Evolutionary conservation across 2,329 filamentous ascomycete genomes (phyloP), one percentile per base, ranked within the genome.

Genomic region (Pyrenophora seminiperda): DNA sequence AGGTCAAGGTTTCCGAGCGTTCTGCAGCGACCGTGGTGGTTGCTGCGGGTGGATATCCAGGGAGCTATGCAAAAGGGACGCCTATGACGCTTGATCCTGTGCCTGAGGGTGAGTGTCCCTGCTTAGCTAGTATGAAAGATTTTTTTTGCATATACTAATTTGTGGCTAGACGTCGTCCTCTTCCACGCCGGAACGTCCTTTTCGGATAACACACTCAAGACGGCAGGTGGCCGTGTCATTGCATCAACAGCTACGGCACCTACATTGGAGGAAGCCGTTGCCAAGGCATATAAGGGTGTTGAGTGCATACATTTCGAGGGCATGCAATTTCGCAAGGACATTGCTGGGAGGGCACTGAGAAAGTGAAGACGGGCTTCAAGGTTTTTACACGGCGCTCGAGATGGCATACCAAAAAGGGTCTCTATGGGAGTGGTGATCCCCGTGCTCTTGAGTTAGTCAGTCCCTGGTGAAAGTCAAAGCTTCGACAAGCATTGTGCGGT

Each of bases 1-100:
- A 82, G 5, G 77, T 96, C 60, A 85, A 85, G 55, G 76, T 93
- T 27, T 82, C 88, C 52, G 69, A 80, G 1, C 84, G 83, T 54
- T 94, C 88, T 67, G 91, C 91, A 56, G 89, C 91, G 19, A 97
- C 93, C 1, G 91, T 99, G 27, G 91, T 97, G n/a, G 87, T 96
- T 14, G 91, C 93, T 45, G 89, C 94, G 7, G 90, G 88, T 17
- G 94, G 94, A 3, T 99, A 99, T 71, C 94, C 94, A 4, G 89
- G 87, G 5, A 48, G 52, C 3, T 97, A 97, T 72, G 81, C 83
- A 43, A 96, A 96, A 77, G 91, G 90, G 46, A 89, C 80, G 34
- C 71, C 77, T 9, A 87, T 88, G 68, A 79, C 70, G 20, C 64
- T 88, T 34, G 76, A 79, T 76, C 34, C 77, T 74, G 59, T 88